These are phyloP conservation scores for Candida peoriensis DNA, from an alignment of 805 yeast genomes.

Conservation along the genomic window DNA sequence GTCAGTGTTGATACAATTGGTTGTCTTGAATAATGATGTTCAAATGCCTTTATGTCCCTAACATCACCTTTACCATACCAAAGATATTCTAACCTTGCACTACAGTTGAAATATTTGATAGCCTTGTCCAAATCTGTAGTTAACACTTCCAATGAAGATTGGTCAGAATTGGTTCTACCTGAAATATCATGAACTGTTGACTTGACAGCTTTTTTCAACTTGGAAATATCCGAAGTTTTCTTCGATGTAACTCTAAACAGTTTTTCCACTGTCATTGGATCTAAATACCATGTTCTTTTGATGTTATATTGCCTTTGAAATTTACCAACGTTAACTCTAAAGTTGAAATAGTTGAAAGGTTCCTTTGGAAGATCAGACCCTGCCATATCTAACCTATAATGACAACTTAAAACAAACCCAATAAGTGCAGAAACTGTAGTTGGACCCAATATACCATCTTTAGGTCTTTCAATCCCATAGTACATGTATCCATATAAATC, in stretches of 20 bases:
- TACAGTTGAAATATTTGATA: slow-evolving; percentile 21
- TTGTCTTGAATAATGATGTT: slow-evolving; percentile 9
- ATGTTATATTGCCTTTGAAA: slow-evolving; percentile 72
- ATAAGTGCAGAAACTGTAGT: slow-evolving; percentile 73
- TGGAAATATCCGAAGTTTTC: slow-evolving; percentile 38
- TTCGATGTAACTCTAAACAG: slow-evolving; percentile 44
- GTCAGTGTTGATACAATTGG: slow-evolving; percentile 11
- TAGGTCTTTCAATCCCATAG: slow-evolving; percentile 28
- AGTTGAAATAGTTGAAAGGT: slow-evolving; percentile 70
- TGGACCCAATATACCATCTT: slow-evolving; percentile 55
- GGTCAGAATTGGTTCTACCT: slow-evolving; percentile 32
- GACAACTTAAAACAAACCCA: slow-evolving; percentile 68
- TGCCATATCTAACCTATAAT: slow-evolving; percentile 57
- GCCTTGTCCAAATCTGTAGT: slow-evolving; percentile 33
- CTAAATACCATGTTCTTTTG: slow-evolving; percentile 47
- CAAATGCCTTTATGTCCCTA: slow-evolving; percentile 27
- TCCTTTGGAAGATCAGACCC: slow-evolving; percentile 71
- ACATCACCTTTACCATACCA: slow-evolving; percentile 49
- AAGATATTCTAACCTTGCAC: slow-evolving; percentile 33
- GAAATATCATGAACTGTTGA: slow-evolving; percentile 66
- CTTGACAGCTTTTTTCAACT: slow-evolving; percentile 63
- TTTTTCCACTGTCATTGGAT: slow-evolving; percentile 48
- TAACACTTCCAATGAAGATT: slow-evolving; percentile 31
- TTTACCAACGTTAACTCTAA: slow-evolving; percentile 60
- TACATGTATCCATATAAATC: slow-evolving; percentile 53